Base-by-base conservation (phyloP, 2,329 filamentous ascomycete species). In the Clathrospora elynae region DNA sequence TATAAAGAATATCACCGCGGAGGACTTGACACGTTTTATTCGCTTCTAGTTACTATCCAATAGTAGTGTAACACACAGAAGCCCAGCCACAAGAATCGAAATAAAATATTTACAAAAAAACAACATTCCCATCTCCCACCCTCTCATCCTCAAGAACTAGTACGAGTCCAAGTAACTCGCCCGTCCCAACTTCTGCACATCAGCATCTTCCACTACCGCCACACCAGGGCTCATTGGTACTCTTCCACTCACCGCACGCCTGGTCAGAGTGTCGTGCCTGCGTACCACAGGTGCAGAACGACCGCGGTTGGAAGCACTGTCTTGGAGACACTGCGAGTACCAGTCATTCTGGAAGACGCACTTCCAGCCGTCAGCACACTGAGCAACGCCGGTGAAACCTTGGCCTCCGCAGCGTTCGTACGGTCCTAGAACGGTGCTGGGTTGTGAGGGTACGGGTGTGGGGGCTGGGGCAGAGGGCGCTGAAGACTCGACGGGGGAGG, bases 321-420 rank as follows among this genome's bases (percentile, higher is more conserved):
- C 17, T 10, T 26, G 38, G 5, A 46, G 26, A n/a, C 42, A 46
- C 13, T 46, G 42, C 1, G 32, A 46, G 32, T 46, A 46, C 20
- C 28, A 46, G 5, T 66, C 58, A 59, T 76, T 77, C 12, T 53
- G 56, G 4, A 52, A 51, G 10, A 61, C 59, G 63, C 74, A 77
- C 5, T 57, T 59, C 34, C 53, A 59, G n/a, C 73, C 73, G 12
- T 54, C 20, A 1, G 64, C 60, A 32, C 75, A 77, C n/a, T 55
- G 35, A 1, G 66, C 71, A 0, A 70, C 34, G 6, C 75, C 75
- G 4, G 53, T 70, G 43, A 57, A 75, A 29, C 64, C 67, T 4
- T 48, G 53, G 14, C 75, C 75, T 46, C 74, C 75, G 51, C 75
- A 76, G 47, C 74, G 73, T 2, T 66, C 67, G 55, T 72, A 76